A percentile compares a stretch with the other conserved stretches of the same genome.
Evolutionary conservation across 495 filamentous ascomycete species (phyloP).

Genomic region (Neurospora sp.): DNA sequence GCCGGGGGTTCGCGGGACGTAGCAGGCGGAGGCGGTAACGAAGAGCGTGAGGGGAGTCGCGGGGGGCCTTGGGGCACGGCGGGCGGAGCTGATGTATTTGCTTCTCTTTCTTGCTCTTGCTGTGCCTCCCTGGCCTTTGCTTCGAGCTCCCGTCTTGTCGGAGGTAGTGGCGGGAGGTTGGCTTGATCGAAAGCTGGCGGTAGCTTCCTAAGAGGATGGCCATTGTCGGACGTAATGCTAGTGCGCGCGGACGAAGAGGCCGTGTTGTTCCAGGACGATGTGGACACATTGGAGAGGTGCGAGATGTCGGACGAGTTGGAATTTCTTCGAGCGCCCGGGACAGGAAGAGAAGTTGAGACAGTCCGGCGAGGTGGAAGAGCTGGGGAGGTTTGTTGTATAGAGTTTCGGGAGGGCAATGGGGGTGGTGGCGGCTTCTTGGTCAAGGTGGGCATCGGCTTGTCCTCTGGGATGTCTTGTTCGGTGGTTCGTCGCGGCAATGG

Average conservation of each 20-base stretch:
- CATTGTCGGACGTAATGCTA: conserved; percentile 19
- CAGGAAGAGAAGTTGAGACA: conserved; percentile 15
- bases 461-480: conserved; percentile 10
- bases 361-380: conserved; percentile 33
- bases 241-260: conserved; percentile 17
- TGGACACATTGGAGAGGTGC: conserved; percentile 33
- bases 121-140: conserved; percentile 31
- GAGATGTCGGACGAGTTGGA: conserved; percentile 39
- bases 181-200: conserved; percentile 40
- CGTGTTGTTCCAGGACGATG: conserved; percentile 26
- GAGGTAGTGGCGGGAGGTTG: conserved; percentile 40
- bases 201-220: conserved; percentile 26
- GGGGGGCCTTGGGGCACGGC: not conserved
- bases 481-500: conserved; percentile 31
- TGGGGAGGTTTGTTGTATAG: conserved; percentile 24
- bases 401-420: conserved; percentile 29
- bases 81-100: not conserved
- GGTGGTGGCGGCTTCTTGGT: conserved; percentile 22
- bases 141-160: conserved; percentile 34
- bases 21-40: conserved; percentile 7
- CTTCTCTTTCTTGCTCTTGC: conserved; percentile 12
- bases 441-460: conserved; percentile 14
- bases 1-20: conserved; percentile 18
- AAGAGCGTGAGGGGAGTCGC: not conserved
- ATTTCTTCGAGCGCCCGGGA: conserved; percentile 21